A percentile compares a stretch with the other conserved stretches of the same genome.
These are phyloP conservation scores for Capsicum rhomboideum DNA, from an alignment of 257 asterid genomes.

Conservation along the genomic window DNA sequence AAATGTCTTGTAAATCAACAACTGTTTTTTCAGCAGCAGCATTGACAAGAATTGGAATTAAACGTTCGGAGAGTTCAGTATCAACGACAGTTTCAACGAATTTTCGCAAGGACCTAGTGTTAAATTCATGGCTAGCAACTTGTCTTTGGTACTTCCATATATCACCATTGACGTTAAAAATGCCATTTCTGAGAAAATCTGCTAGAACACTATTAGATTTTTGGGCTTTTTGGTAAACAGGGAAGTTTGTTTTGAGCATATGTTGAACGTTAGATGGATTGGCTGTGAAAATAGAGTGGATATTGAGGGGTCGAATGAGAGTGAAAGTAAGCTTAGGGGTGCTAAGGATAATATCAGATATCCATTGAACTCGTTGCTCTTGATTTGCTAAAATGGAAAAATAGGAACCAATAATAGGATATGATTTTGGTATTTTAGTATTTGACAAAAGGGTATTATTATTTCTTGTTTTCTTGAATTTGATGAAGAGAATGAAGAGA, in stretches of 20 bases:
- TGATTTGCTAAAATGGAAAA: conserved; percentile 26
- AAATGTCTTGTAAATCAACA: conserved; percentile 50
- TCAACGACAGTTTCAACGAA: conserved; percentile 55
- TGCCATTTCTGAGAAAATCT: conserved; percentile 63
- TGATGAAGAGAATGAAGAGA: conserved; percentile 12
- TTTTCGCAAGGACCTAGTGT: conserved; percentile 37
- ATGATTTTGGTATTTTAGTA: conserved; percentile 25
- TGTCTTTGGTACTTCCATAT: conserved; percentile 57
- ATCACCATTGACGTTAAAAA: conserved; percentile 51
- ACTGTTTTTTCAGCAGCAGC: conserved; percentile 14
- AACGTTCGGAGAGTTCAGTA: conserved; percentile 28
- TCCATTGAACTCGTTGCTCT: conserved; percentile 46
- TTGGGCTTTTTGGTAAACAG: conserved; percentile 29
- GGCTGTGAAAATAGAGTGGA: conserved; percentile 41
- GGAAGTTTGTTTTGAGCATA: conserved; percentile 47
- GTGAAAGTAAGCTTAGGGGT: conserved; percentile 47
- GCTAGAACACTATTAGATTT: background rate
- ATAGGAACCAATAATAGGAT: conserved; percentile 50
- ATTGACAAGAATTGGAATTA: conserved; percentile 29
- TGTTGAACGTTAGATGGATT: conserved; percentile 57
- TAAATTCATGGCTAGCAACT: conserved; percentile 56
- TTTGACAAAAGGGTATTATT: background rate
- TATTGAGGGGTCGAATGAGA: conserved; percentile 48
- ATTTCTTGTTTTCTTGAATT: background rate
- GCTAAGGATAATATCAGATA: conserved; percentile 23